Conservation (phyloP, 192 early-diverging fungal species). For the Gamsiella multidivaricata region DNA sequence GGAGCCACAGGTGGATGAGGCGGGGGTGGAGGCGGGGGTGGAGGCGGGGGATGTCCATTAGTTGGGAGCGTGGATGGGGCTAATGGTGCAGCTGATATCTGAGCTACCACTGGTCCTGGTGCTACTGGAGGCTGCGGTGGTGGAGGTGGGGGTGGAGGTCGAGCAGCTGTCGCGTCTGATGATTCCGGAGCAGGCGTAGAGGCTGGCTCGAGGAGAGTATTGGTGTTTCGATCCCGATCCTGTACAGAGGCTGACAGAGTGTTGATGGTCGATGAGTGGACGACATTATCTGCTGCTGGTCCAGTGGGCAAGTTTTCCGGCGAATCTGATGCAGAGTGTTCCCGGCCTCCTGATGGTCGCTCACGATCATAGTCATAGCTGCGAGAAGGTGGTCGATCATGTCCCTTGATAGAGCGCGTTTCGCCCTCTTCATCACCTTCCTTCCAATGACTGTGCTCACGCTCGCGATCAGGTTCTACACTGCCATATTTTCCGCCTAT, state of each 20-base stretch:
- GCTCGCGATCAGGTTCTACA: constrained; percentile 19
- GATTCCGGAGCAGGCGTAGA: neutral
- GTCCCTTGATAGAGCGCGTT: constrained; percentile 16
- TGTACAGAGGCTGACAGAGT: neutral
- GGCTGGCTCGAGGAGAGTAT: neutral
- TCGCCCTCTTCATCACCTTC: constrained; percentile 47
- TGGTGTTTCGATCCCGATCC: neutral
- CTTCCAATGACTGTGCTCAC: constrained; percentile 33
- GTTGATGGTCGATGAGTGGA: too few relatives aligned
- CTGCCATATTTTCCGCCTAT: constrained; percentile 9
- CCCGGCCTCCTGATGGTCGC: neutral
- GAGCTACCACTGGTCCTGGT: neutral
- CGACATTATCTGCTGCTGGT: neutral
- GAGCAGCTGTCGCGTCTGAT: neutral
- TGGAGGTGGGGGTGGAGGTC: constrained; percentile 22
- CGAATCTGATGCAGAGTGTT: neutral
- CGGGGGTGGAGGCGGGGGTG: constrained; percentile 43
- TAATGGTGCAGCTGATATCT: neutral
- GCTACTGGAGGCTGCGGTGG: constrained; percentile 10
- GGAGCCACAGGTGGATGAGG: constrained; percentile 21
- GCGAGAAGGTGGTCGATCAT: too few relatives aligned
- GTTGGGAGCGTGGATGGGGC: neutral
- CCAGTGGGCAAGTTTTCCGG: neutral
- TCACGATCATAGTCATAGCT: neutral
- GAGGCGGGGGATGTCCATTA: constrained; percentile 30